Percentiles rank a stretch among this genome's conserved stretches.
Conservation (phyloP, 2,329 filamentous ascomycete genomes). For the Rhexocercosporidium sp. region DNA sequence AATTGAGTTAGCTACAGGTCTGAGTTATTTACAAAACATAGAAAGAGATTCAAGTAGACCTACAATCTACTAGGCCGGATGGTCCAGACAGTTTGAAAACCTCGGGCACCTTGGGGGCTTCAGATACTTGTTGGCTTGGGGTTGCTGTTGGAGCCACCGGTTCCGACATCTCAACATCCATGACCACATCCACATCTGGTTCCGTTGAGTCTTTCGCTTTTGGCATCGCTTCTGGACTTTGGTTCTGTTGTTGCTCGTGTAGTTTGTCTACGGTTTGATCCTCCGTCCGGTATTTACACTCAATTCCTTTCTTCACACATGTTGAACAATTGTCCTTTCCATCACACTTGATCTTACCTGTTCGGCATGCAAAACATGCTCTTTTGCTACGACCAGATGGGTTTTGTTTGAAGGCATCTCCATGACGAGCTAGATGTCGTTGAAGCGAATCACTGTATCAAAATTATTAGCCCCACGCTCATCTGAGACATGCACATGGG, state of each 20-base stretch:
- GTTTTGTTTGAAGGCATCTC: conserved; percentile 32
- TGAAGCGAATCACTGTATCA: conserved; percentile 34
- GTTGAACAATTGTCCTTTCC: conserved; percentile 48
- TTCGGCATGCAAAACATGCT: conserved; percentile 51
- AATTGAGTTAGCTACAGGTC: not conserved
- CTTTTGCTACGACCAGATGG: conserved; percentile 43
- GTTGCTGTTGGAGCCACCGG: not conserved
- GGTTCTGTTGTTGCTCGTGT: not conserved
- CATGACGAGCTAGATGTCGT: conserved; percentile 37
- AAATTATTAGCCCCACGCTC: not conserved
- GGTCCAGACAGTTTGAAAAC: conserved; percentile 9
- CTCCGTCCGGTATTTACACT: conserved; percentile 44
- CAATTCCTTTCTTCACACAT: conserved; percentile 47
- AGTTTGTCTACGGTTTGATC: conserved; percentile 6
- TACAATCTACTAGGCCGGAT: conserved; percentile 1
- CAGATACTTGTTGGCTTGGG: not conserved
- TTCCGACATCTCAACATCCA: not conserved
- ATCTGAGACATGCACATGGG: not conserved
- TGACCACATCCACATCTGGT: not conserved
- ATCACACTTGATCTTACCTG: conserved; percentile 53
- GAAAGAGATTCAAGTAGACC: not conserved
- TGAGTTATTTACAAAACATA: not conserved
- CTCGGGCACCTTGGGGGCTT: not conserved
- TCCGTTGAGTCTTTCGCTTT: not conserved
- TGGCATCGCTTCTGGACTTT: not conserved